These are phyloP conservation scores for Plantago ovata DNA, from an alignment of 257 asterid species.

Conservation along the genomic window DNA sequence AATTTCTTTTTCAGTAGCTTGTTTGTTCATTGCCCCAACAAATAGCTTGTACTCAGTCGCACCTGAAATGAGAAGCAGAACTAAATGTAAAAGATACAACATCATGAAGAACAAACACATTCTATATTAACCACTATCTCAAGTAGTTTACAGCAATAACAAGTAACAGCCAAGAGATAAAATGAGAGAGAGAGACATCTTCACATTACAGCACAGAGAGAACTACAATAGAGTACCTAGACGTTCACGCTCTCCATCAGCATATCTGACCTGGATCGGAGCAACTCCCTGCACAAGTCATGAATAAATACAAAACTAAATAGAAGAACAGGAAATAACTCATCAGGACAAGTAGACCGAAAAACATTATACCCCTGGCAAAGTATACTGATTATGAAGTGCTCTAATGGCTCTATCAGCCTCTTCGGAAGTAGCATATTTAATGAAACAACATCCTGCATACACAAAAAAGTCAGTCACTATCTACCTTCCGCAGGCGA, in stretches of 20 bases:
- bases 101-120: neutral
- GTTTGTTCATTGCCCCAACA: constrained; percentile 86
- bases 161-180: neutral
- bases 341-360: constrained; percentile 14
- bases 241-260: constrained; percentile 98
- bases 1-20: constrained; percentile 85
- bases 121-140: constrained; percentile 1
- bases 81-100: constrained; percentile 18
- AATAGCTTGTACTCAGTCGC: constrained; percentile 88
- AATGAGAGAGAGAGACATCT: neutral
- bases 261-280: constrained; percentile 97
- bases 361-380: constrained; percentile 78
- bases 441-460: constrained; percentile 99
- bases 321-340: constrained; percentile 13
- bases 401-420: constrained; percentile 93
- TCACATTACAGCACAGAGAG: neutral
- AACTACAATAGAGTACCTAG: constrained; percentile 57
- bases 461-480: constrained; percentile 36
- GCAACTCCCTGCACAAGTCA: constrained; percentile 63
- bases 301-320: constrained; percentile 21
- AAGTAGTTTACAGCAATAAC: constrained; percentile 5
- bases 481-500: constrained; percentile 24
- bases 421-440: constrained; percentile 80
- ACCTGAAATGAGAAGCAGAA: constrained; percentile 42
- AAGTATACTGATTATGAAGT: constrained; percentile 74